Percentiles rank a stretch among this genome's conserved stretches.
These are phyloP conservation scores for Lactarius evosmus DNA, from an alignment of 768 basidiomycete species.

Conservation along the genomic window DNA sequence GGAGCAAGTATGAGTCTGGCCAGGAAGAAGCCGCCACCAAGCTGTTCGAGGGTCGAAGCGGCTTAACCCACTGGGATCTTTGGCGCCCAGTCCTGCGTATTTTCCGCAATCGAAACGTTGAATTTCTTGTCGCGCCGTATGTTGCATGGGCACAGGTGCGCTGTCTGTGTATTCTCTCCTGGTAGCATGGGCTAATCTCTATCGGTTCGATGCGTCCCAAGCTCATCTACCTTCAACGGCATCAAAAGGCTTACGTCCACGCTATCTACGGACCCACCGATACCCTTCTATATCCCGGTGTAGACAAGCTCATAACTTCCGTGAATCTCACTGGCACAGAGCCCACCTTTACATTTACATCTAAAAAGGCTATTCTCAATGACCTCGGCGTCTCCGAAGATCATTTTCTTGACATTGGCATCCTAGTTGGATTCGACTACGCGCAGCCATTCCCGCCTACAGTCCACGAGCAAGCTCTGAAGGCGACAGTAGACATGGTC, in stretches of 20 bases:
- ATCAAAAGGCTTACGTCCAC: conserved; percentile 91
- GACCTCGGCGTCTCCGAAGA: conserved; percentile 72
- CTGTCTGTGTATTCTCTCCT: conserved; percentile 25
- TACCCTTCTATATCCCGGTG: conserved; percentile 79
- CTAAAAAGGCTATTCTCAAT: conserved; percentile 70
- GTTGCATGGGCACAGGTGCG: conserved; percentile 92
- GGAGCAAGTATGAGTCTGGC: conserved; percentile 90
- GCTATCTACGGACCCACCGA: conserved; percentile 91
- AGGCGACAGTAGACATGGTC: conserved; percentile 88
- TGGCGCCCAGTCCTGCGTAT: conserved; percentile 90
- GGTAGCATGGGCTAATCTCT: neutral
- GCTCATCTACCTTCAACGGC: conserved; percentile 94
- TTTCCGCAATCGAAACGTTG: conserved; percentile 91
- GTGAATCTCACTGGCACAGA: conserved; percentile 68
- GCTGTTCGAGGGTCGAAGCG: conserved; percentile 73
- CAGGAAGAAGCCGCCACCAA: conserved; percentile 86
- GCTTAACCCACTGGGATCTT: conserved; percentile 81
- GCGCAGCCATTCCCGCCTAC: conserved; percentile 80
- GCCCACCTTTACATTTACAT: conserved; percentile 79
- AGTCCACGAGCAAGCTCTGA: conserved; percentile 74
- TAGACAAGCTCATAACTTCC: conserved; percentile 87
- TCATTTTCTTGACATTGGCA: conserved; percentile 91
- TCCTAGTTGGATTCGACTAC: conserved; percentile 87
- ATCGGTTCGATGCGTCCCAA: conserved; percentile 35
- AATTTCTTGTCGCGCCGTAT: conserved; percentile 96